Conservation (phyloP, 1,284 basidiomycete genomes). For the Fomitiporia mediterranea region DNA sequence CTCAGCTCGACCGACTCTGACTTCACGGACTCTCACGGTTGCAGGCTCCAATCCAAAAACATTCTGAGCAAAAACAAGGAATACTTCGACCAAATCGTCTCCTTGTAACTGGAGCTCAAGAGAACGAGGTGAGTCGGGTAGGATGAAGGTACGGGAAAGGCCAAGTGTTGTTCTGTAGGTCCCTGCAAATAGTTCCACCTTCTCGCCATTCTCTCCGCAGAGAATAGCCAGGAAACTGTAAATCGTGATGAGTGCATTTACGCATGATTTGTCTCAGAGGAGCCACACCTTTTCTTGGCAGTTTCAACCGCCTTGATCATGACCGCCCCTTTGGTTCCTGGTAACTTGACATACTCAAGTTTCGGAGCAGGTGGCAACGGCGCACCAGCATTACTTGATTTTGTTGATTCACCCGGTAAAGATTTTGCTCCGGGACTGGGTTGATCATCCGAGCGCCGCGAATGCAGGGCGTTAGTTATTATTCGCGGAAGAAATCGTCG, state of each 20-base stretch:
- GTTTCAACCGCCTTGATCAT: constrained; percentile 83
- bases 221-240: constrained; percentile 80
- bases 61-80: constrained; percentile 82
- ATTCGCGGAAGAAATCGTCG: constrained; percentile 68
- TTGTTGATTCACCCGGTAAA: constrained; percentile 33
- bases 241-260: background rate
- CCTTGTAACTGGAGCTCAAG: constrained; percentile 86
- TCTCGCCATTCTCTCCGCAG: constrained; percentile 88
- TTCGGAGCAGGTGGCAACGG: constrained; percentile 69
- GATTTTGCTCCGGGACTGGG: constrained; percentile 31
- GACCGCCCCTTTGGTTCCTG: constrained; percentile 81
- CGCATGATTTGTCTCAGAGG: constrained; percentile 9
- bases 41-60: constrained; percentile 87
- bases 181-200: constrained; percentile 85
- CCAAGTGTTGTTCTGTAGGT: constrained; percentile 77
- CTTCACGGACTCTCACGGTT: constrained; percentile 85
- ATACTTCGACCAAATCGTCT: constrained; percentile 84
- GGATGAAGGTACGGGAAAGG: constrained; percentile 79
- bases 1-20: constrained; percentile 81
- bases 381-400: constrained; percentile 32
- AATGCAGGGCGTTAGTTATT: constrained; percentile 57
- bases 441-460: constrained; percentile 55
- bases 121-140: constrained; percentile 81
- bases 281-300: constrained; percentile 69
- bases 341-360: constrained; percentile 84